phyloP scores from a whole-genome alignment of 108 stramenopile genomes.

The Pseudonitzschia multiseries region DNA sequence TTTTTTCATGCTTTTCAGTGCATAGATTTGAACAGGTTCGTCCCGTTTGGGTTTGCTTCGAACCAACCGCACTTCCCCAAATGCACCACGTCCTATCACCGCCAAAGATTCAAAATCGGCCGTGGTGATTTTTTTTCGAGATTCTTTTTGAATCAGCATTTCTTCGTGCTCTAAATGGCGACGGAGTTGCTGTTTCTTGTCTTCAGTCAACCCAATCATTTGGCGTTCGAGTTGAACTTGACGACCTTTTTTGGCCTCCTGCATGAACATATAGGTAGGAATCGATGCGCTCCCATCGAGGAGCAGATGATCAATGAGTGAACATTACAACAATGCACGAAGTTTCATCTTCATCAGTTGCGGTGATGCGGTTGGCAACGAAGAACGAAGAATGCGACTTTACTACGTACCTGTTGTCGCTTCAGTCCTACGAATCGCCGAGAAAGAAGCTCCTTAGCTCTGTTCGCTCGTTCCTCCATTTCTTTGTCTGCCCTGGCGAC shows the following conservation, averaged over 20 bases:
- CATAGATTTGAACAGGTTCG: constrained; percentile 80
- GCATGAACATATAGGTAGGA: neutral
- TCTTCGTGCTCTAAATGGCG: constrained; percentile 81
- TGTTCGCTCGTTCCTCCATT: constrained; percentile 86
- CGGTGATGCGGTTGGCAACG: neutral
- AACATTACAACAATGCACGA: neutral
- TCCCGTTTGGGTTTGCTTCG: constrained; percentile 66
- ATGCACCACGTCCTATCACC: constrained; percentile 95
- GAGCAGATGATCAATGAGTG: neutral
- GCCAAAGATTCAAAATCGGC: constrained; percentile 92
- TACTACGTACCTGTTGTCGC: constrained; percentile 65
- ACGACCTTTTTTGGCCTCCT: constrained; percentile 74
- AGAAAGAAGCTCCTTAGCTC: constrained; percentile 82
- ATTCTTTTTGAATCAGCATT: constrained; percentile 74
- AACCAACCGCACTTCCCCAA: constrained; percentile 96
- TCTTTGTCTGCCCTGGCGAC: constrained; percentile 90
- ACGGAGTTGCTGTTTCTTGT: constrained; percentile 77
- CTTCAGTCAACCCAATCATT: constrained; percentile 83
- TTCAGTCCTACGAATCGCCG: constrained; percentile 78
- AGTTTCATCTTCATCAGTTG: constrained; percentile 3
- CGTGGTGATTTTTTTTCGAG: constrained; percentile 66
- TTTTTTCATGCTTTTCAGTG: constrained; percentile 99
- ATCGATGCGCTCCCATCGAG: neutral
- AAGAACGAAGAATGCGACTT: neutral
- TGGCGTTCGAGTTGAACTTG: constrained; percentile 85